Conservation (phyloP, 2,329 filamentous ascomycete genomes). For the Chrysoporthe deuterocubensis region DNA sequence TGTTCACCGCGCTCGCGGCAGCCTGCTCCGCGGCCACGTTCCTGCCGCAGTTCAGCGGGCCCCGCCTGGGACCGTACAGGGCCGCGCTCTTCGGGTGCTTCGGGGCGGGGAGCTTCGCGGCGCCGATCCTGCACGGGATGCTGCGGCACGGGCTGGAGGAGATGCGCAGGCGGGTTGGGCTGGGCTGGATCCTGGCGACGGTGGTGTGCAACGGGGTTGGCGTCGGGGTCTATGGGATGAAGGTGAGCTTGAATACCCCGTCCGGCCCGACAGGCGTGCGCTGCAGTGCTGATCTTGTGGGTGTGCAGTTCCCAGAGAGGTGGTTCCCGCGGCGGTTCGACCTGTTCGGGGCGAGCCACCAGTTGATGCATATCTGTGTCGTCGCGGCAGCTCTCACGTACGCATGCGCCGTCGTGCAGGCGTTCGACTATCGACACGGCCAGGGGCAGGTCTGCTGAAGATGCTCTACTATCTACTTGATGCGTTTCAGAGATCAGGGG, state of each 20-base stretch:
- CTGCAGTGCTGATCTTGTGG: slow-evolving; percentile 6
- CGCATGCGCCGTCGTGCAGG: slow-evolving; percentile 41
- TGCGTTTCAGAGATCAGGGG: not conserved
- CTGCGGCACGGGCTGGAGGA: slow-evolving; percentile 38
- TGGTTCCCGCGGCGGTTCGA: slow-evolving; percentile 50
- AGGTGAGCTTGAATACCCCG: slow-evolving; percentile 31
- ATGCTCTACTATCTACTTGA: not conserved
- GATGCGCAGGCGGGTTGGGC: slow-evolving; percentile 44
- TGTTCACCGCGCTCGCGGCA: slow-evolving; percentile 41
- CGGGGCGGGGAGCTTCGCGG: slow-evolving; percentile 43
- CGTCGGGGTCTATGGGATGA: slow-evolving; percentile 42
- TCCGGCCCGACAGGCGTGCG: not conserved
- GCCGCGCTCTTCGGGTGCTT: slow-evolving; percentile 47
- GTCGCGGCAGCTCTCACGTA: slow-evolving; percentile 46
- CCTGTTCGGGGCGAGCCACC: slow-evolving; percentile 51
- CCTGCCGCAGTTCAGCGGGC: slow-evolving; percentile 42
- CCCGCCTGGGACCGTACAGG: slow-evolving; percentile 43
- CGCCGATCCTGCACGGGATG: slow-evolving; percentile 45
- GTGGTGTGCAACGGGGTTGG: slow-evolving; percentile 44
- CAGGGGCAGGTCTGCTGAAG: slow-evolving; percentile 5
- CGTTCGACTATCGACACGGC: slow-evolving; percentile 41
- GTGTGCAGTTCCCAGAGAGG: slow-evolving; percentile 46
- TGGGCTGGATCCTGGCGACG: slow-evolving; percentile 45
- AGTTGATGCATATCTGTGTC: slow-evolving; percentile 53
- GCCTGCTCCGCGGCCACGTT: slow-evolving; percentile 45